Evolutionary conservation across 192 early-diverging fungal species (phyloP), one percentile per base, ranked within the genome.

Genomic region (Entomortierella lignicola): DNA sequence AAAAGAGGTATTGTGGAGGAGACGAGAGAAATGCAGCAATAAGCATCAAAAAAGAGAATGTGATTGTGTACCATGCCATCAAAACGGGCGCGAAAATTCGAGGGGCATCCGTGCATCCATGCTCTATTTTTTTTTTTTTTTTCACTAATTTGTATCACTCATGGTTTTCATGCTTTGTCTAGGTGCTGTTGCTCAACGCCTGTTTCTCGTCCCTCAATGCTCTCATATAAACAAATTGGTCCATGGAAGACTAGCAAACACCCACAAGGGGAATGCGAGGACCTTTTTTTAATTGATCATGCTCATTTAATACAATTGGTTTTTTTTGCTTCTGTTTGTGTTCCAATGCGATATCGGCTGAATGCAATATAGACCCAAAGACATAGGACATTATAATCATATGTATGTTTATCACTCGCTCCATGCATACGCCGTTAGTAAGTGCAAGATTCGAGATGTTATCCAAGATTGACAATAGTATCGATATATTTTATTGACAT

Each of bases 91-190:
- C 55, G 55, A 57, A 57, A 47, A 34, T 57, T 30, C 29, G 43
- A 64, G 44, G 44, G 44, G 44, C 44, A 54, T 68, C 66, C 55
- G 66, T 68, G 66, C 66, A 68, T 58, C 66, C 39, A 55, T 57
- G 37, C 43, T n/a, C n/a, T n/a, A n/a, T n/a, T n/a, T n/a, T 66
- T 39, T 43, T 48, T n/a, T 25, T 23, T 42, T 23, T 26, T 0
- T 2, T 15, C 4, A 25, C 6, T 26, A 60, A 60, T 60, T 60
- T 60, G 58, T 60, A 60, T 44, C 58, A 54, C 52, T 30, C 23
- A 54, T 29, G 52, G 26, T 54, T 54, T 25, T 30, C 23, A 54
- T 15, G 52, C 6, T 31, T 57, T 4, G 30, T 12, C 54, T 30
- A 27, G 27, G 12, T 29, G 27, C n/a, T n/a, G 37, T 60, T 60